Evolutionary conservation across 2,329 filamentous ascomycete species (phyloP), one percentile per base, ranked within the genome.

Genomic region (Botrytis fragariae): DNA sequence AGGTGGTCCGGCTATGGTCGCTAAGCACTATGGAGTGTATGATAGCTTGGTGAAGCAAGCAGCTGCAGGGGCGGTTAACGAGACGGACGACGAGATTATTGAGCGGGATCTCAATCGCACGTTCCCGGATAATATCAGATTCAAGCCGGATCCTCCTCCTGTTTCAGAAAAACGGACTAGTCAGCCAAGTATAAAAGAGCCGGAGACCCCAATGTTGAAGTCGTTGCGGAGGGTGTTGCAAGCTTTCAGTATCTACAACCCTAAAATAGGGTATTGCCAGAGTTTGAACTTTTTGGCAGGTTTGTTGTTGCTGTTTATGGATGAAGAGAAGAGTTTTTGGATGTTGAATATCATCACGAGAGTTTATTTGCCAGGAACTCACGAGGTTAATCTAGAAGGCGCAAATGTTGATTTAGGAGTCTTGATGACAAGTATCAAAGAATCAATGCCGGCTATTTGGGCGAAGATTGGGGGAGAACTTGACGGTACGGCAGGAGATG

Each of bases 251-350:
- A 88, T 97, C 60, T 93, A 97, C 83, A 97, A 97, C 78, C 94
- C 95, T 0, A 89, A 89, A 72, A 97, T 98, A 77, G 95, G 95
- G 22, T 98, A 98, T 82, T 98, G 95, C 80, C 95, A 98, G 81
- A 97, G 93, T 32, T 88, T 98, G 44, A 98, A 98, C 82, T 98
- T 98, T 82, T 88, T 98, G 69, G 94, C 95, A 7, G 95, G 95
- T 6, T 87, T 98, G 70, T 86, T 98, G 2, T 89, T 98, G 2
- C 87, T 98, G 4, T 98, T 98, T 81, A 90, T 98, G 79, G 89
- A 88, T 6, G 95, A 97, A 81, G 95, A 98, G 82, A 95, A 97
- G 78, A 89, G 92, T 4, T 98, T 98, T 80, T 94, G 95, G 89
- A 89, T 98, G 80, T 87, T 98, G 74, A 96, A 97, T 78, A 94